Conservation (phyloP, 208 protist genomes). For the Leishmania lainsoni region DNA sequence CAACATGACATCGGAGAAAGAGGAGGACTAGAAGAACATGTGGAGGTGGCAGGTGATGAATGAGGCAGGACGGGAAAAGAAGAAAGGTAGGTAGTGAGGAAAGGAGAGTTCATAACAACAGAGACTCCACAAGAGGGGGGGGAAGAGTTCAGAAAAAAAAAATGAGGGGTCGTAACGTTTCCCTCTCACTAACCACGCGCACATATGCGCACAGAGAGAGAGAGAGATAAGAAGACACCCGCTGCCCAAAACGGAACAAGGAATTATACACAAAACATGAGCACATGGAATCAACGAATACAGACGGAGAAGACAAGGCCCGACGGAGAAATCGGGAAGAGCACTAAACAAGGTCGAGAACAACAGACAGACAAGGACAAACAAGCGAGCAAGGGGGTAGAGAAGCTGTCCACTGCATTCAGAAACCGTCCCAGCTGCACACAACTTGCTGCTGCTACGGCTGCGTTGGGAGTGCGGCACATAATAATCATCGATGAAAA, state of each 20-base stretch:
- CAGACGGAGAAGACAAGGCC: not conserved
- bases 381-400: not conserved
- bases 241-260: not conserved
- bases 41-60: not conserved
- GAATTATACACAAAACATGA: not conserved
- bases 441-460: not conserved
- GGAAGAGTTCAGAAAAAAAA: not conserved
- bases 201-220: constrained; percentile 5
- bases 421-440: not conserved
- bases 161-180: not conserved
- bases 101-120: not conserved
- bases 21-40: not conserved
- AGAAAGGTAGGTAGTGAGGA: not conserved
- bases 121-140: not conserved
- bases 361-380: not conserved
- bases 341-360: not conserved
- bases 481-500: not conserved
- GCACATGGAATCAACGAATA: not conserved
- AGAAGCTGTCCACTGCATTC: not conserved
- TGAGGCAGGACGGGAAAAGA: not conserved
- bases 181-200: not conserved
- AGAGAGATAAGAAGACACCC: not conserved
- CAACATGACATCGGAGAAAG: not conserved
- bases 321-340: not conserved
- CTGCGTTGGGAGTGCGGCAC: not conserved